These are phyloP conservation scores for Monosporascus sp. DNA, from an alignment of 2,329 filamentous ascomycete genomes.

Conservation along the genomic window DNA sequence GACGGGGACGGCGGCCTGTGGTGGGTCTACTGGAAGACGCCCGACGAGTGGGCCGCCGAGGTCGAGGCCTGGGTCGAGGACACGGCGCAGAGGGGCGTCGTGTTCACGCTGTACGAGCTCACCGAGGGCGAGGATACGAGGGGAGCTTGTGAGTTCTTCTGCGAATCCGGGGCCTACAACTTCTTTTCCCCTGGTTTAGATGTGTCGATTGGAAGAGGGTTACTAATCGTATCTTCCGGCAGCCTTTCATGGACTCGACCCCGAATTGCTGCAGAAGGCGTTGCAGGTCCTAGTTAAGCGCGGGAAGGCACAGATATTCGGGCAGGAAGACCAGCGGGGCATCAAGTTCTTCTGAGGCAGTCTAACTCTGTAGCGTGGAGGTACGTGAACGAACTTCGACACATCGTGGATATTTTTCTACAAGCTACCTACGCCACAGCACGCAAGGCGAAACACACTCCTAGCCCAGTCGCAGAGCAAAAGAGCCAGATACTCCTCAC, in stretches of 20 bases:
- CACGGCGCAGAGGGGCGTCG: conserved; percentile 81
- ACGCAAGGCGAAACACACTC: background rate
- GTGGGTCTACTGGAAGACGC: conserved; percentile 79
- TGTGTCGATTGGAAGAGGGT: background rate
- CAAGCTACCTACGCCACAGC: background rate
- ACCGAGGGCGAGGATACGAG: conserved; percentile 76
- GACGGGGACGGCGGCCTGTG: conserved; percentile 46
- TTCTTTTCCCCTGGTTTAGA: background rate
- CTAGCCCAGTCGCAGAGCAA: background rate
- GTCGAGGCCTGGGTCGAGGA: conserved; percentile 79
- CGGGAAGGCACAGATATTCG: conserved; percentile 91
- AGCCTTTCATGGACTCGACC: conserved; percentile 89
- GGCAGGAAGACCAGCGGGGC: conserved; percentile 78
- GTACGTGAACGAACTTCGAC: background rate
- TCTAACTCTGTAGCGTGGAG: background rate
- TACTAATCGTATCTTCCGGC: background rate
- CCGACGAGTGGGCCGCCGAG: conserved; percentile 82
- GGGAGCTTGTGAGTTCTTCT: conserved; percentile 51
- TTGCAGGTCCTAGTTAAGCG: conserved; percentile 79
- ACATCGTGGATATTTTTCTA: background rate
- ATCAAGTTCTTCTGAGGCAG: conserved; percentile 86
- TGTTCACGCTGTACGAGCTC: conserved; percentile 90
- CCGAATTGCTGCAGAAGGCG: conserved; percentile 71
- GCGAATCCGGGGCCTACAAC: background rate
- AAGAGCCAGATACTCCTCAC: background rate